Percentiles rank a stretch among this genome's conserved stretches.
Evolutionary conservation across 139 green algal genomes (phyloP).

Genomic region (Chlorella sp.): DNA sequence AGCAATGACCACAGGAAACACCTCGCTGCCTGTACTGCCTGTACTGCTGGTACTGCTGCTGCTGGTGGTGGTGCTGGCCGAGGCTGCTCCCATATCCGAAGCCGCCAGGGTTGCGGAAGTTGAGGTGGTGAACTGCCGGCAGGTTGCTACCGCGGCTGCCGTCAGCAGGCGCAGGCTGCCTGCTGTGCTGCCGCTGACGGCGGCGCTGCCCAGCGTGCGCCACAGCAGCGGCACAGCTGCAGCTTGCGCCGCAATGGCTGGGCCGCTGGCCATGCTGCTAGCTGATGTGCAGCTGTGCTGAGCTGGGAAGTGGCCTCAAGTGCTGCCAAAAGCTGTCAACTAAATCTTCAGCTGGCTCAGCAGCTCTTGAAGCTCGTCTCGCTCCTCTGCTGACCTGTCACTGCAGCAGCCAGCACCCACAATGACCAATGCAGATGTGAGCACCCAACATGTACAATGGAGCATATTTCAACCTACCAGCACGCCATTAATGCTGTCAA

Average conservation of each 20-base stretch:
- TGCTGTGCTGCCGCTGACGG: neutral
- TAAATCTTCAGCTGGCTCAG: conserved; percentile 42
- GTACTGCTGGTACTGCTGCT: neutral
- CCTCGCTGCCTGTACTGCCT: conserved; percentile 9
- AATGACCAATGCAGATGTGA: too few species aligned
- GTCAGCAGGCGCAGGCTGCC: neutral
- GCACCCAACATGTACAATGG: too few species aligned
- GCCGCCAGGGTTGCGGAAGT: neutral
- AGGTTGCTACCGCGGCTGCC: neutral
- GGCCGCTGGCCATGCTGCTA: neutral
- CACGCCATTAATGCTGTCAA: too few species aligned
- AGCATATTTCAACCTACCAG: too few species aligned
- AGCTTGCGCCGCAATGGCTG: neutral
- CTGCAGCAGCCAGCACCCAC: neutral
- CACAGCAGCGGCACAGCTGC: neutral
- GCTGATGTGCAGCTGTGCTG: neutral
- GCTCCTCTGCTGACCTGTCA: conserved; percentile 7
- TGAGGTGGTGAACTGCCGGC: neutral
- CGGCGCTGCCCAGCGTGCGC: neutral
- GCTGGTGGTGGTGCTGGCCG: neutral
- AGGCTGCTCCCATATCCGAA: neutral
- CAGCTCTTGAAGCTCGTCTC: conserved; percentile 39
- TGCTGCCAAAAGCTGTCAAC: neutral
- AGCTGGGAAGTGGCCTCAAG: neutral
- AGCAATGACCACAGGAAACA: conserved; percentile 76